These are phyloP conservation scores for Suillus sp. DNA, from an alignment of 768 basidiomycete genomes.

Conservation along the genomic window DNA sequence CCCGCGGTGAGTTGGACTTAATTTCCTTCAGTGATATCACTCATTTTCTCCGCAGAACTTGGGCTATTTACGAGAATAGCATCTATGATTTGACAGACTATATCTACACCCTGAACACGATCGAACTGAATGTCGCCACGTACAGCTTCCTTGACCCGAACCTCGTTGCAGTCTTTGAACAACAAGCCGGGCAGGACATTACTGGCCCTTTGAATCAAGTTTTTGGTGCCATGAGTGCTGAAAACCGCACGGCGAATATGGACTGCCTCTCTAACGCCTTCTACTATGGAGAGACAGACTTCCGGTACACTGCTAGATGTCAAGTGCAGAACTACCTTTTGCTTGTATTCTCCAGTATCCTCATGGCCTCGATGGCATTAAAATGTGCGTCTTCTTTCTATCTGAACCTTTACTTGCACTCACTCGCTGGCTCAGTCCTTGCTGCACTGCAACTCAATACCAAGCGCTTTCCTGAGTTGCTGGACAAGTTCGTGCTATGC, in stretches of 20 bases:
- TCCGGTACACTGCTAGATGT: slow-evolving; percentile 56
- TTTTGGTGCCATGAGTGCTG: slow-evolving; percentile 42
- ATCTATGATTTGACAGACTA: slow-evolving; percentile 73
- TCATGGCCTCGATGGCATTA: slow-evolving; percentile 55
- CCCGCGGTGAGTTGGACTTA: slow-evolving; percentile 28
- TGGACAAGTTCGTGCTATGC: slow-evolving; percentile 71
- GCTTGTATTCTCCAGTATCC: slow-evolving; percentile 53
- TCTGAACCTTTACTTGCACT: slow-evolving; percentile 5
- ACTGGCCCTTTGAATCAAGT: slow-evolving; percentile 51
- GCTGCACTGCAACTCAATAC: slow-evolving; percentile 62
- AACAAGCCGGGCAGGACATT: slow-evolving; percentile 63
- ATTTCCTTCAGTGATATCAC: slow-evolving; percentile 13
- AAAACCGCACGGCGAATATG: slow-evolving; percentile 41
- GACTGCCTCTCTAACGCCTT: slow-evolving; percentile 64
- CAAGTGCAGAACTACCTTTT: slow-evolving; percentile 64
- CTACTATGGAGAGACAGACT: slow-evolving; percentile 58
- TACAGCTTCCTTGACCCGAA: slow-evolving; percentile 55
- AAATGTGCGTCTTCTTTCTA: slow-evolving; percentile 52
- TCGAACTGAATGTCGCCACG: slow-evolving; percentile 41
- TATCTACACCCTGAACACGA: slow-evolving; percentile 54
- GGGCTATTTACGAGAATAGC: slow-evolving; percentile 59
- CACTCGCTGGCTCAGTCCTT: slow-evolving; percentile 45
- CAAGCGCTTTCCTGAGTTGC: slow-evolving; percentile 63
- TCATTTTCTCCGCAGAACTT: slow-evolving; percentile 40
- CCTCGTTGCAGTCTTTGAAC: slow-evolving; percentile 55